Evolutionary conservation across 2,329 filamentous ascomycete species (phyloP), one percentile per base, ranked within the genome.

Genomic region (Berkeleyomyces basicola): DNA sequence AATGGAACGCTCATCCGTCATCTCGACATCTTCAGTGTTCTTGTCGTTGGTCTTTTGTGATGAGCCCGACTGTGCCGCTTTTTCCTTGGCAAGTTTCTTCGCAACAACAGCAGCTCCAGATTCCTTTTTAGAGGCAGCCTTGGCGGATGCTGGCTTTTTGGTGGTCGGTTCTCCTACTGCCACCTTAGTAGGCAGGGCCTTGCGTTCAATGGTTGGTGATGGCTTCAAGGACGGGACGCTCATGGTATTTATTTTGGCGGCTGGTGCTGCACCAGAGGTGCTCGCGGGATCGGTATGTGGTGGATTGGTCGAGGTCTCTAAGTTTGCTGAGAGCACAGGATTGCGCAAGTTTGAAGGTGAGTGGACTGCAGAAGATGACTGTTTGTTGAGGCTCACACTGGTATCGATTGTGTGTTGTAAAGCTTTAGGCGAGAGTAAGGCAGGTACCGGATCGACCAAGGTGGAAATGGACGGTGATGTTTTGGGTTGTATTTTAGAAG

Each of bases 401-500:
- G 55, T 51, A 46, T 53, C 42, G 40, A 40, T 23, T n/a, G 14
- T 33, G 31, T 53, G 40, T 43, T 61, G 40, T 16, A 51, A 43
- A 42, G 55, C 23, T 33, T 51, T 53, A 23, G 72, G 76, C 3
- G 74, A 76, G 33, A 72, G 72, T 33, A 73, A 71, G 63, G 66
- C 67, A 57, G 73, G 76, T 55, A 77, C 74, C 7, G 78, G 87
- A 67, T 96, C 90, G 59, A 96, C 88, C 63, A 96, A 80, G 73
- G 89, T 95, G 4, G 90, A 86, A 67, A 96, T 96, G 2, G 92
- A 92, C 1, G 92, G 91, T 3, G 92, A 96, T 46, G 87, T 87
- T 70, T 88, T 92, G n/a, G 88, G 87, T 62, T 87, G 83, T 72
- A 87, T 86, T 61, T 55, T 64, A 33, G 46, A 60, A 43, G 14